Conservation (phyloP, 768 basidiomycete species). For the Mycena latifolia region DNA sequence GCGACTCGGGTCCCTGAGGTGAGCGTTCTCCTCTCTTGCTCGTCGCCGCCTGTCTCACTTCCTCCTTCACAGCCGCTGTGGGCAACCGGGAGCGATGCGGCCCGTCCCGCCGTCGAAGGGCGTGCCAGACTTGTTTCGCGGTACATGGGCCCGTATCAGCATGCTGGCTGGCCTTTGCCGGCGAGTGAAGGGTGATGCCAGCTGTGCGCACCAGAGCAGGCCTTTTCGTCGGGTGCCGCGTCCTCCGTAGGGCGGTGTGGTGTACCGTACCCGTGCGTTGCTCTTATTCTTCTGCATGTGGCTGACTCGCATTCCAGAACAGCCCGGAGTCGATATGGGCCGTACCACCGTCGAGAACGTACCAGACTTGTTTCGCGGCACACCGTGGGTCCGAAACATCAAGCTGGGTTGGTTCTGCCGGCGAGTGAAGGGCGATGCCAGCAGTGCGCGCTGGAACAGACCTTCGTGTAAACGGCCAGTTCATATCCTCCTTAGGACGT, state of each 20-base stretch:
- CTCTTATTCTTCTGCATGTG: neutral
- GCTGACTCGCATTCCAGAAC: neutral
- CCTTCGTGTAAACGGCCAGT: neutral
- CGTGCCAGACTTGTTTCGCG: conserved; percentile 1
- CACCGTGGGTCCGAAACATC: neutral
- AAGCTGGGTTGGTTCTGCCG: neutral
- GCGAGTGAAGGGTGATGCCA: neutral
- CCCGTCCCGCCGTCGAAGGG: neutral
- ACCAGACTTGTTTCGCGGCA: neutral
- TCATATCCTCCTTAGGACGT: conserved; percentile 7
- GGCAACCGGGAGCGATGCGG: neutral
- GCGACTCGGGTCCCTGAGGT: neutral
- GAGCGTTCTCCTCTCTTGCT: neutral
- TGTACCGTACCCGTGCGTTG: too few species aligned
- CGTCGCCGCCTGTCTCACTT: conserved; percentile 2
- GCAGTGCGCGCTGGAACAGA: conserved; percentile 6
- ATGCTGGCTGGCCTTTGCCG: neutral
- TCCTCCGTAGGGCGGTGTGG: neutral
- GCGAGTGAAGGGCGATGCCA: conserved; percentile 7
- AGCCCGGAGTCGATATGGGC: neutral
- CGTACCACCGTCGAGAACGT: neutral
- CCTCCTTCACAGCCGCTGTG: neutral
- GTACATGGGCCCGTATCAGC: neutral
- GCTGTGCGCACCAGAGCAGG: neutral
- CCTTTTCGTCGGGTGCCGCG: neutral